These are phyloP conservation scores for Astrothelium subdiscretum DNA, from an alignment of 495 filamentous ascomycete species.

Conservation along the genomic window DNA sequence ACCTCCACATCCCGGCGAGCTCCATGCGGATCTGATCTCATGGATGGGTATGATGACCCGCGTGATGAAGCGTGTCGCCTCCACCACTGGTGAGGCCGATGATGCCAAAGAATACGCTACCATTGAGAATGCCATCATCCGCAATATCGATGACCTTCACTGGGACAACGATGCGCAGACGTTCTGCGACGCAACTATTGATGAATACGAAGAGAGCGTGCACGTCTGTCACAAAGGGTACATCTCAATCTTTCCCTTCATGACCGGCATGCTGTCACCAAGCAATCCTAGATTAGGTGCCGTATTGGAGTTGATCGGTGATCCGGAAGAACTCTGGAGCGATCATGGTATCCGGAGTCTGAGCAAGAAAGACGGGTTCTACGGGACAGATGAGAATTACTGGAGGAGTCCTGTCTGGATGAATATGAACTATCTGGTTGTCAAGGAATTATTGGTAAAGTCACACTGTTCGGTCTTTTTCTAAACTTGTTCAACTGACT, in stretches of 20 bases:
- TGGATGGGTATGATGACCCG: slow-evolving; percentile 96
- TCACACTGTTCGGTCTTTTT: background rate
- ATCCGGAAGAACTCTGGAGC: slow-evolving; percentile 80
- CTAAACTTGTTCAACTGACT: slow-evolving; percentile 10
- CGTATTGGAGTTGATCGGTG: slow-evolving; percentile 62
- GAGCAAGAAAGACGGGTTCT: slow-evolving; percentile 71
- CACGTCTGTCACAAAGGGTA: slow-evolving; percentile 96
- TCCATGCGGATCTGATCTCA: slow-evolving; percentile 87
- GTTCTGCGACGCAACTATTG: slow-evolving; percentile 92
- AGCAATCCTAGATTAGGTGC: slow-evolving; percentile 61
- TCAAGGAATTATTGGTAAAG: slow-evolving; percentile 71
- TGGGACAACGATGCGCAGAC: slow-evolving; percentile 70
- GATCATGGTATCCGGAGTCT: slow-evolving; percentile 75
- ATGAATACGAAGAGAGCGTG: slow-evolving; percentile 82
- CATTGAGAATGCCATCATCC: slow-evolving; percentile 65
- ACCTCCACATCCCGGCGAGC: slow-evolving; percentile 94
- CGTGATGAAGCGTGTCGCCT: slow-evolving; percentile 65
- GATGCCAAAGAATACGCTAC: slow-evolving; percentile 62
- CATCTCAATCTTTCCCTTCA: slow-evolving; percentile 85
- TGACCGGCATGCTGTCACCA: slow-evolving; percentile 63
- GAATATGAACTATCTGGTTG: slow-evolving; percentile 88
- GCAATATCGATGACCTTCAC: slow-evolving; percentile 88
- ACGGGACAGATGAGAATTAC: slow-evolving; percentile 89
- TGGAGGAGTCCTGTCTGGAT: slow-evolving; percentile 96
- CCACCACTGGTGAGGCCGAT: slow-evolving; percentile 55